A percentile compares a stretch with the other conserved stretches of the same genome.
phyloP scores from a whole-genome alignment of 2,329 filamentous ascomycete genomes.

The Alternaria conjuncta region DNA sequence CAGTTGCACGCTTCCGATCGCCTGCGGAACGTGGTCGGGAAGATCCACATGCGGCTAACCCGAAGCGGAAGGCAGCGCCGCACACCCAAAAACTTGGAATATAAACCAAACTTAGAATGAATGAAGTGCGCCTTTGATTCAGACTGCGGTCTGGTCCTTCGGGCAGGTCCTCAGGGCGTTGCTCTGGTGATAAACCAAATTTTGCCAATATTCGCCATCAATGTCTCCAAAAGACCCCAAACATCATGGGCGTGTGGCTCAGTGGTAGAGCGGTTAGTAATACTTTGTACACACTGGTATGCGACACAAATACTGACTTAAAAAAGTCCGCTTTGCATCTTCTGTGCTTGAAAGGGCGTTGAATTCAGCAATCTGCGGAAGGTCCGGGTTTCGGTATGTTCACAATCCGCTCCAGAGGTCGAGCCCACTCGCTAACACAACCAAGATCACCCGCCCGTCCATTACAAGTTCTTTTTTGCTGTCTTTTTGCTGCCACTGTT shows the following conservation, averaged over 20 bases:
- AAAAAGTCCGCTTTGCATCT: constrained; percentile 38
- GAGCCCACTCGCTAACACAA: neutral
- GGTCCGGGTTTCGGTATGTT: constrained; percentile 34
- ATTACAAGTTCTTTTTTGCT: neutral
- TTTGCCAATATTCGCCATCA: neutral
- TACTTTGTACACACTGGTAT: too few relatives aligned
- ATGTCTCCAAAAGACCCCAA: neutral
- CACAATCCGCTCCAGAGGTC: neutral
- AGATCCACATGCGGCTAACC: neutral
- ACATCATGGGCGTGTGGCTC: constrained; percentile 40
- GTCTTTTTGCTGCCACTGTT: neutral
- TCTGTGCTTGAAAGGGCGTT: too few relatives aligned
- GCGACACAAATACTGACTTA: too few relatives aligned
- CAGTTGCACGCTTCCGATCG: neutral
- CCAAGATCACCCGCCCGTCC: neutral
- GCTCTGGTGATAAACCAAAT: too few relatives aligned
- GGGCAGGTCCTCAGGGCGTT: too few relatives aligned
- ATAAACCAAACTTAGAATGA: neutral
- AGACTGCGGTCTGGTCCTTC: too few relatives aligned
- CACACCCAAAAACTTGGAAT: neutral
- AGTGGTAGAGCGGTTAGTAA: constrained; percentile 40
- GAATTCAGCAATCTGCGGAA: constrained; percentile 26
- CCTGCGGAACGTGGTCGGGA: neutral
- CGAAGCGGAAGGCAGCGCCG: neutral
- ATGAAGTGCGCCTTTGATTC: too few relatives aligned